phyloP scores from a whole-genome alignment of 257 asterid genomes.

The Forsythia viridissima region DNA sequence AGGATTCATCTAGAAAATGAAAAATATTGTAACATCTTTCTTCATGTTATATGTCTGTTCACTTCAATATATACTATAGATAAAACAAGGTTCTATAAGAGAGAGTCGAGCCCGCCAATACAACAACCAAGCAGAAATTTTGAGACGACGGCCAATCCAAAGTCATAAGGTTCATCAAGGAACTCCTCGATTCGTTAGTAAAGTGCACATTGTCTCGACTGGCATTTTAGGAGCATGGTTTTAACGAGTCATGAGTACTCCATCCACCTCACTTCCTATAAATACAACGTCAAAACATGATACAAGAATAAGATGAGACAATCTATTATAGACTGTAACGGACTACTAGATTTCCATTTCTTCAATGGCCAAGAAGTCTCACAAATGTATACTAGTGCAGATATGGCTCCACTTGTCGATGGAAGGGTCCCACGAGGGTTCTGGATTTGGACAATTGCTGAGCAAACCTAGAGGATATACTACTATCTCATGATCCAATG shows the following conservation, averaged over 20 bases:
- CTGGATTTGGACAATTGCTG: background rate
- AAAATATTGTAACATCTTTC: background rate
- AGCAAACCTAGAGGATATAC: background rate
- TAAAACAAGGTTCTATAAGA: background rate
- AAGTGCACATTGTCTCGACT: no score
- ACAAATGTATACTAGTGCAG: no score
- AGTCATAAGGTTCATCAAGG: background rate
- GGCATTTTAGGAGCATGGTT: no score
- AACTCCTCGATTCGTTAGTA: no score
- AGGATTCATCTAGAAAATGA: background rate
- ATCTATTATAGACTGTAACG: no score
- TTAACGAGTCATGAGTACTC: no score
- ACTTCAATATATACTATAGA: background rate
- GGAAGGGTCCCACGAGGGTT: background rate
- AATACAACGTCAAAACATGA: no score
- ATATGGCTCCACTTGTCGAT: background rate
- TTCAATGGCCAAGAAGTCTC: background rate
- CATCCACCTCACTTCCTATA: no score
- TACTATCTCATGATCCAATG: background rate
- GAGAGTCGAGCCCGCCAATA: background rate
- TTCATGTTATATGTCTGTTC: background rate
- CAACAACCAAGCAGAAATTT: background rate
- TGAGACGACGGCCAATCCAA: background rate
- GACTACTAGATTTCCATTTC: background rate
- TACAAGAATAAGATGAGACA: background rate